Base-by-base conservation (phyloP, 768 basidiomycete genomes). In the Wakefieldia striispora region DNA sequence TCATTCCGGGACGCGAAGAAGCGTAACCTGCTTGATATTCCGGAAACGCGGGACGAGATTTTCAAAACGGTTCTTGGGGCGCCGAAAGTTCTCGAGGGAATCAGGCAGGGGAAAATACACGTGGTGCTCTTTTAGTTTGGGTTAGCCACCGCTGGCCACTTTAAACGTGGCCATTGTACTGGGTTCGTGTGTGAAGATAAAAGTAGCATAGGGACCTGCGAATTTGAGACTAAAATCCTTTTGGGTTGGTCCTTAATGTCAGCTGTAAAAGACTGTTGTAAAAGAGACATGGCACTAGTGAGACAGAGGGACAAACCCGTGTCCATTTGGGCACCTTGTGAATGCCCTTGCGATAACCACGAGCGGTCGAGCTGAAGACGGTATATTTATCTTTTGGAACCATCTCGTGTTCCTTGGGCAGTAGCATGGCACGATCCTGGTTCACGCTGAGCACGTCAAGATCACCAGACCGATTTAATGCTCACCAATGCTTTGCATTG, bases 291-390 rank as follows among this genome's bases (percentile, higher is more conserved):
- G 45, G 36, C 17, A 17, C 23, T 41, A 40, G 12, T 10, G 29
- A 27, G 48, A 38, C 31, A 19, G 20, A 21, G 5, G 27, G 23
- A 72, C 87, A 51, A 57, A 95, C 94, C 70, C 91, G 79, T 43
- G 95, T 97, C 83, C 87, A 97, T 64, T 97, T 95, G n/a, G 95
- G 95, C 23, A 95, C 89, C 63, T 95, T 95, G 72, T 98, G 95
- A 42, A 97, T 92, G 21, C 91, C 89, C 62, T 97, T 97, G 38
- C 95, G 75, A 69, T 95, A 99, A 6, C 90, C 88, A 50, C 69
- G 75, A 1, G 74, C 72, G 35, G 79, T 82, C 4, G 80, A 75
- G 34, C 80, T 82, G 70, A 94, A 98, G 17, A 88, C 82, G 4
- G 95, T 97, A 73, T 98, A 99, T 70, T 99, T 99, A 75, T 98